Conservation (phyloP, 176 grass and related monocot species). For the Oryza coarctata region DNA sequence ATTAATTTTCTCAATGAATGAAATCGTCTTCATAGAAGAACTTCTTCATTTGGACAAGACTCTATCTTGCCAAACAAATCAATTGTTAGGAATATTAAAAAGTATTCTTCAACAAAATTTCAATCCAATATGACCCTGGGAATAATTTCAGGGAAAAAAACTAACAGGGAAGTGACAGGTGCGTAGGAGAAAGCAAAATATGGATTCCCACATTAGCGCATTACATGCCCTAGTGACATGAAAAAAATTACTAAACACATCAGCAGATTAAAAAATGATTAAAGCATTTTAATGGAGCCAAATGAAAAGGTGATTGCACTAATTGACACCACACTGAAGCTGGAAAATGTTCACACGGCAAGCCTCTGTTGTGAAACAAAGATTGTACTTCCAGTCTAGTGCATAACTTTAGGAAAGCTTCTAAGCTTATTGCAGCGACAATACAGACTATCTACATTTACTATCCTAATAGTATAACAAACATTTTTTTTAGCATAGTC, state of each 20-base stretch:
- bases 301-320: background rate
- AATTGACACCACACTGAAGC: background rate
- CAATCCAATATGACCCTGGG: slow-evolving; percentile 59
- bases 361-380: background rate
- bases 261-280: background rate
- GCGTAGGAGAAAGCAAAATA: background rate
- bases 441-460: background rate
- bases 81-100: slow-evolving; percentile 66
- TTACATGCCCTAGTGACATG: background rate
- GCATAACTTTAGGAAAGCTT: background rate
- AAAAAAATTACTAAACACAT: background rate
- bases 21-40: slow-evolving; percentile 76
- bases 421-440: background rate
- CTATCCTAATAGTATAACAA: background rate
- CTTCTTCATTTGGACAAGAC: slow-evolving; percentile 66
- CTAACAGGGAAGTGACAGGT: slow-evolving; percentile 21
- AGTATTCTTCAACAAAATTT: slow-evolving; percentile 55
- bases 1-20: slow-evolving; percentile 70
- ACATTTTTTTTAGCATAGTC: background rate
- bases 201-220: background rate
- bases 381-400: background rate
- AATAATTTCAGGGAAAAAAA: slow-evolving; percentile 52
- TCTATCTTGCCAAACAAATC: slow-evolving; percentile 70
- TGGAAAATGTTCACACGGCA: background rate
- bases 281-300: background rate